These are phyloP conservation scores for Aspergillus caelatus DNA, from an alignment of 2,329 filamentous ascomycete genomes.

Conservation along the genomic window DNA sequence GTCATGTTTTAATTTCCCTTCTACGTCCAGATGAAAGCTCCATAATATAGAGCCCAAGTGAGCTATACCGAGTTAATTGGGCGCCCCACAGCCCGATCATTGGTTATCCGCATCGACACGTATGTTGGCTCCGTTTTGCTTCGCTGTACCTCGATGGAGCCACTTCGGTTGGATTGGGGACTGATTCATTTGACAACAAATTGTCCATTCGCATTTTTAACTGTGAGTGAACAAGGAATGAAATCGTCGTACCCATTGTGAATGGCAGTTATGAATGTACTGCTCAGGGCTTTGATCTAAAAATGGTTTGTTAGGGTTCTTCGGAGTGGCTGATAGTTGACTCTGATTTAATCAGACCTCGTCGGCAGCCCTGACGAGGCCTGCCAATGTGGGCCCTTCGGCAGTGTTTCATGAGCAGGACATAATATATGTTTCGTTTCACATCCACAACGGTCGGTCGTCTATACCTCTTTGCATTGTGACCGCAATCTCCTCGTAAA, in stretches of 20 bases:
- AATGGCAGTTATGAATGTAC: not conserved
- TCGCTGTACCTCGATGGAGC: constrained; percentile 2
- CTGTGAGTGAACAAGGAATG: not conserved
- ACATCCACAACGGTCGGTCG: not conserved
- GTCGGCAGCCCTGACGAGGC: not conserved
- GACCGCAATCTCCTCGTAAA: not conserved
- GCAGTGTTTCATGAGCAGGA: not conserved
- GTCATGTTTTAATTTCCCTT: not conserved
- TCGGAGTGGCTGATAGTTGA: not conserved
- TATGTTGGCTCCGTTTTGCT: not conserved
- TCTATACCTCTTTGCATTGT: not conserved
- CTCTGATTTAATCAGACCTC: not conserved
- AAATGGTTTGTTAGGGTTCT: not conserved
- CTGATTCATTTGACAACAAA: not conserved
- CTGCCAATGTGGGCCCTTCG: not conserved
- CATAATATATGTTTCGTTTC: not conserved
- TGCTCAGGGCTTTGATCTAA: not conserved
- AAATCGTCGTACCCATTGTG: not conserved
- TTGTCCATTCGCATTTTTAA: not conserved
- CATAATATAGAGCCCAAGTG: not conserved
- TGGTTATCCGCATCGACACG: not conserved
- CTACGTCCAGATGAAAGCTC: not conserved
- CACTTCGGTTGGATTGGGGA: not conserved
- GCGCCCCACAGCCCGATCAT: constrained; percentile 4
- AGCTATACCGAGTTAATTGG: not conserved